Evolutionary conservation across 2,329 filamentous ascomycete genomes (phyloP).

Genomic region (Fusarium hostae): DNA sequence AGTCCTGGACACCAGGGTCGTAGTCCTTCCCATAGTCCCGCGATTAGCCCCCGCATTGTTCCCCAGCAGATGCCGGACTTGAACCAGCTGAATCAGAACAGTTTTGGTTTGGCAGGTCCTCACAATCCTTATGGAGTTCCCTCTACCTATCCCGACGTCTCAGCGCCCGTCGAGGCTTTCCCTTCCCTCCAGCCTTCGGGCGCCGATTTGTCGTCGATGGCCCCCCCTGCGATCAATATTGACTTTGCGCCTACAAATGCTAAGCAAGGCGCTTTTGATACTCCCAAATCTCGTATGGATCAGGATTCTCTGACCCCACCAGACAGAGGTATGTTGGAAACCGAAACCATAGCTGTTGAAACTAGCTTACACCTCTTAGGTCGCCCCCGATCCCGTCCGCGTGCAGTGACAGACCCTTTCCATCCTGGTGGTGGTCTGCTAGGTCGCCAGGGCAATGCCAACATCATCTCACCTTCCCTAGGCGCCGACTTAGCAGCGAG

Average conservation of each 20-base stretch:
- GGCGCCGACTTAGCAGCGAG: slow-evolving; percentile 57
- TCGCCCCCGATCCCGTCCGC: slow-evolving; percentile 61
- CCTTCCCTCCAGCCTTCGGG: slow-evolving; percentile 61
- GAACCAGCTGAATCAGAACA: slow-evolving; percentile 60
- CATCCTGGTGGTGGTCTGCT: slow-evolving; percentile 58
- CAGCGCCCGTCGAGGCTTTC: slow-evolving; percentile 60
- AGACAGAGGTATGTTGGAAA: slow-evolving; percentile 65
- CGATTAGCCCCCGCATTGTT: slow-evolving; percentile 71
- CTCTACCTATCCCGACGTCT: slow-evolving; percentile 53
- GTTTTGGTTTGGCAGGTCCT: slow-evolving; percentile 57
- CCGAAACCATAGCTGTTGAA: background rate
- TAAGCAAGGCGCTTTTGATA: slow-evolving; percentile 51
- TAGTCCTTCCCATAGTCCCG: slow-evolving; percentile 81
- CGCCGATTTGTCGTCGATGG: slow-evolving; percentile 76
- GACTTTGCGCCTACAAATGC: slow-evolving; percentile 84
- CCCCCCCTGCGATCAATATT: slow-evolving; percentile 94
- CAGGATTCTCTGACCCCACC: slow-evolving; percentile 87
- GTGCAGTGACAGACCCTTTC: slow-evolving; percentile 70
- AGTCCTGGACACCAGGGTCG: slow-evolving; percentile 76
- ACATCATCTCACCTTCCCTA: slow-evolving; percentile 62
- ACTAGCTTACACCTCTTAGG: slow-evolving; percentile 49
- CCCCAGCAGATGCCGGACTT: slow-evolving; percentile 67
- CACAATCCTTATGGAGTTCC: slow-evolving; percentile 53
- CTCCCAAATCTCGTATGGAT: slow-evolving; percentile 72
- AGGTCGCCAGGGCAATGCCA: slow-evolving; percentile 54